Base-by-base conservation (phyloP, 352 stramenopile genomes). In the Globisporangium heterothallicum region DNA sequence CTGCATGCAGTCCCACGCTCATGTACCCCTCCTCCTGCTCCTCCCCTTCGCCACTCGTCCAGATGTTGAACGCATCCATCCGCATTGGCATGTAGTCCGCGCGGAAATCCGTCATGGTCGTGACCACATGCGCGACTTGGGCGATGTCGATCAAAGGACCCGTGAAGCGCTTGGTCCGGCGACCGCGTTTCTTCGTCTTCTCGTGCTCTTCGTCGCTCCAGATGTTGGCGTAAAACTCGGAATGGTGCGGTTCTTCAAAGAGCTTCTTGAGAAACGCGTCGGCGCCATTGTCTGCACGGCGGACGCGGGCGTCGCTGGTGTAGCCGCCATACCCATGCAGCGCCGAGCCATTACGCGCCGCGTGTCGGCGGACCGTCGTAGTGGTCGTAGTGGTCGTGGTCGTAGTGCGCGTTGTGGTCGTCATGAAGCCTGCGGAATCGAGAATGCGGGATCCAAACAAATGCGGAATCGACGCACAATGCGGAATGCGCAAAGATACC, bases 51-150 rank as follows among this genome's bases (percentile, higher is more conserved):
- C 58, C 53, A 38, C 72, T 64, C 34, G 73, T 66, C 79, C 79
- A 90, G 49, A 90, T 67, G 55, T 90, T 90, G 21, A 68, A 47
- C 2, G 53, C 47, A 18, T 43, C n/a, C 63, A 64, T 60, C 3
- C 22, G n/a, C 16, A 70, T 42, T 2, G 63, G 49, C 6, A 53
- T 66, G 68, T 92, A 92, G 50, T 88, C 80, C 26, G 57, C 64
- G 18, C 77, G 81, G 64, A 86, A 92, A 58, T 92, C 74, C 1
- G 64, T 76, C 54, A 77, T 63, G 12, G 70, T 83, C 26, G 74
- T 85, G 19, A 92, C 66, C 3, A 81, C 74, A 56, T 92, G 68
- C 3, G 80, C 80, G 35, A 92, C 80, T 49, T 92, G 80, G 21
- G 63, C 48, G 49, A 92, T 89, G 59, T 85, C 74, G 4, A 85